phyloP scores from a whole-genome alignment of 73 alveolate genomes.

The Urostyla sp. region DNA sequence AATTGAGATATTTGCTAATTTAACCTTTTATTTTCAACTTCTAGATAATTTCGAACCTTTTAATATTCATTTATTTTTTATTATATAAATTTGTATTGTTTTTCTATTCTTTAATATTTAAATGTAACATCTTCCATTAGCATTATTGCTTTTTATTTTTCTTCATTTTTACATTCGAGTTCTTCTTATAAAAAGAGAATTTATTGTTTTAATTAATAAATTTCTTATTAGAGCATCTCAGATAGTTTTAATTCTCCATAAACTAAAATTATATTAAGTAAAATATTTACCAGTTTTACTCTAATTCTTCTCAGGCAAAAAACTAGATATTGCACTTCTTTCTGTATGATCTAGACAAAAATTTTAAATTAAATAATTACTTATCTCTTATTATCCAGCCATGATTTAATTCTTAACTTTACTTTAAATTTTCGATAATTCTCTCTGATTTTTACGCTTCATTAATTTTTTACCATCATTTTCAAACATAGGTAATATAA shows the following conservation, averaged over 20 bases:
- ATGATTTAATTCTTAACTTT: too few relatives aligned
- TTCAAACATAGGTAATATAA: conserved; percentile 70
- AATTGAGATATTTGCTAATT: neutral
- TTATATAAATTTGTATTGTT: neutral
- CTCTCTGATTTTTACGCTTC: neutral
- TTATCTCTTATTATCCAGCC: too few relatives aligned
- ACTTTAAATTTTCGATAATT: neutral
- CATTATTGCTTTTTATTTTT: neutral
- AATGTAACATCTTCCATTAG: too few relatives aligned
- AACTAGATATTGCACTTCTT: too few relatives aligned
- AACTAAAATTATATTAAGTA: too few relatives aligned
- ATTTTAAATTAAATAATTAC: too few relatives aligned
- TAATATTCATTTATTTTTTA: neutral
- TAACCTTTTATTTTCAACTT: neutral
- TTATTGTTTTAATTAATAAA: neutral
- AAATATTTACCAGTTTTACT: too few relatives aligned
- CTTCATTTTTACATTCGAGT: neutral
- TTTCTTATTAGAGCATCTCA: neutral
- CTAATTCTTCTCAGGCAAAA: too few relatives aligned
- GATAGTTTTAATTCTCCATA: conserved; percentile 38
- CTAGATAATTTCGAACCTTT: neutral
- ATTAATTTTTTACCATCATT: conserved; percentile 35
- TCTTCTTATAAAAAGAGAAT: neutral
- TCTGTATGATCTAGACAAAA: too few relatives aligned
- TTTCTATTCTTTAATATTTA: too few relatives aligned